Evolutionary conservation across 2,329 filamentous ascomycete species (phyloP), one percentile per base, ranked within the genome.

Genomic region (Fusarium domesticum): DNA sequence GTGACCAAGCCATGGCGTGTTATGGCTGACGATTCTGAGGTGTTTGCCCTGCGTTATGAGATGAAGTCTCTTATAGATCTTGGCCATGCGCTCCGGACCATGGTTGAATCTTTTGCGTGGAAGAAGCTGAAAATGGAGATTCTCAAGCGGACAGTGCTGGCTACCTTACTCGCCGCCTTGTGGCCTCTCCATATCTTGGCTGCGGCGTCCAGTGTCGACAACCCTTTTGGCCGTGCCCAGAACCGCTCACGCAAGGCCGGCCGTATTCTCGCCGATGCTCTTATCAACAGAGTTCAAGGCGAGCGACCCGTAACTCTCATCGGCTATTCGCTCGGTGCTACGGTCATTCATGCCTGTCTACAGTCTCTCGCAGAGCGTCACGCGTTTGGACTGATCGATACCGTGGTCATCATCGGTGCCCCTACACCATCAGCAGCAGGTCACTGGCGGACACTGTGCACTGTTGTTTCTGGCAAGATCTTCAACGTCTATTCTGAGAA

Each of bases 401-500:
- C 83, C 14, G 89, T 87, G 2, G 84, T 96, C 4, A 68, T 96
- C 6, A 86, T 96, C 45, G 91, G 91, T 3, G 78, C 88, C 0
- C 89, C 91, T 0, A 81, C 85, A 0, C 89, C 91, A 0, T 87
- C 85, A 0, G 79, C 85, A 35, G 68, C 78, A 0, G 75, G 75
- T 2, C 81, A 89, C 54, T 96, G 91, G 91, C 78, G 84, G 35
- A 74, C 80, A 30, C 81, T 95, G 54, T 81, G 89, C 20, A 81
- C 80, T 35, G 88, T 92, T 1, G 89, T 95, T 1, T 81, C 84
- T 2, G 90, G 91, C 3, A 80, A 86, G 45, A 76, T 96, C 6
- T 85, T 95, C 57, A 96, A 96, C 57, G 89, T 92, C 7, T 96
- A 85, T 67, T 92, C 88, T 2, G 82, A 85, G 40, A 91, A 93